Base-by-base conservation (phyloP, 768 basidiomycete species). In the Lentinula sp. region DNA sequence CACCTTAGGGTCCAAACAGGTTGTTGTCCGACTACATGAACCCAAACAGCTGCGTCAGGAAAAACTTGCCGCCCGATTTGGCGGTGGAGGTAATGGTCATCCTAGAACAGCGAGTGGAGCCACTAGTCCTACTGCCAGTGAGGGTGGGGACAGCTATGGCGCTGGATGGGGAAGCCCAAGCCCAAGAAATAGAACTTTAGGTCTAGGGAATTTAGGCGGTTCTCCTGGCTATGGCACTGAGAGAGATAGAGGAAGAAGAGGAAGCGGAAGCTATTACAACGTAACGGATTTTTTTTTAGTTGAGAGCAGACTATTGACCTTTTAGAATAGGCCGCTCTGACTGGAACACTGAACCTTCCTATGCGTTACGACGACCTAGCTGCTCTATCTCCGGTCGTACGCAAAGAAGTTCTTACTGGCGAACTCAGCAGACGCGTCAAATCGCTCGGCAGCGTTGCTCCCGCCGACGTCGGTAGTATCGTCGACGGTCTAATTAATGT, bases 1-100 rank as follows among this genome's bases (percentile, higher is more conserved):
- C 13, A 74, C 82, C 32, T 61, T 95, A 32, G 91, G 90, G 35
- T 74, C 79, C 13, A 93, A 94, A 69, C 85, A 89, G 58, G 79
- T 96, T 42, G 88, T 91, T 1, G 94, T 96, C 32, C 84, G 94
- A 45, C 74, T 95, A 57, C 93, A 95, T 65, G 94, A 95, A 72
- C 93, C 93, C 8, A 95, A 93, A 70, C 90, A 93, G 69, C 73
- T 94, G n/a, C 83, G 94, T 20, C 90, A 93, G 70, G 91, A 93
- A 74, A 93, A 94, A 65, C 78, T 94, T 8, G 91, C 91, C 13
- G 87, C 88, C 60, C 81, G 91, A n/a, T 93, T 90, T 67, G 84
- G 77, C 52, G 23, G 55, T 28, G 74, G 83, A 6, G 84, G 87
- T 65, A 91, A 90, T 66, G 87, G 87, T 15, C 92, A 93, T 66